A percentile compares a stretch with the other conserved stretches of the same genome.
Conservation (phyloP, 2,329 filamentous ascomycete species). For the Fusarium begoniae region DNA sequence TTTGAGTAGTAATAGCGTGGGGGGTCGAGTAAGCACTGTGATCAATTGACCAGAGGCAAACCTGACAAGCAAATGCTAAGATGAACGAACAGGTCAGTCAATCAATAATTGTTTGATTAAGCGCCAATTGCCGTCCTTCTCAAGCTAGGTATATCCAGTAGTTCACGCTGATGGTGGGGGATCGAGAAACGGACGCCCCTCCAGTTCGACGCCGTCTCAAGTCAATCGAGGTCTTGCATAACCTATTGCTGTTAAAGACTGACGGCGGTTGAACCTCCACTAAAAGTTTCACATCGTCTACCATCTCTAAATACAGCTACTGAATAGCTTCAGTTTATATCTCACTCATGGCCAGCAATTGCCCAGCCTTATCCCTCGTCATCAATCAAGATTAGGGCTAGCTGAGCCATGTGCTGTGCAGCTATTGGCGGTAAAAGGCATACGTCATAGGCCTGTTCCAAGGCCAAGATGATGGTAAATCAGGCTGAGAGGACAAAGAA, state of each 20-base stretch:
- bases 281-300: neutral
- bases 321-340: neutral
- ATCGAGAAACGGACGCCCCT: constrained; percentile 16
- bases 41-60: neutral
- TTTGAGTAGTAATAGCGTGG: constrained; percentile 27
- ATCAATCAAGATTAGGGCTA: constrained; percentile 11
- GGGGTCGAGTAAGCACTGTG: constrained; percentile 1
- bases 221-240: constrained; percentile 9
- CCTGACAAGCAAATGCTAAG: neutral
- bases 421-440: constrained; percentile 23
- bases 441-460: constrained; percentile 38
- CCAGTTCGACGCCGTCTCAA: constrained; percentile 22
- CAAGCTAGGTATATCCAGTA: neutral
- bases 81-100: neutral
- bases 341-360: neutral
- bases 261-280: neutral
- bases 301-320: neutral
- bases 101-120: neutral
- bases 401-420: constrained; percentile 27
- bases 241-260: neutral
- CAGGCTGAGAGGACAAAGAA: constrained; percentile 24
- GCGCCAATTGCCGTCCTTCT: constrained; percentile 6
- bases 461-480: constrained; percentile 26
- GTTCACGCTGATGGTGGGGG: neutral
- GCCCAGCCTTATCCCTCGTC: constrained; percentile 23